A percentile compares a stretch with the other conserved stretches of the same genome.
These are phyloP conservation scores for Cladochytrium replicatum DNA, from an alignment of 192 early-diverging fungal species.

Conservation along the genomic window DNA sequence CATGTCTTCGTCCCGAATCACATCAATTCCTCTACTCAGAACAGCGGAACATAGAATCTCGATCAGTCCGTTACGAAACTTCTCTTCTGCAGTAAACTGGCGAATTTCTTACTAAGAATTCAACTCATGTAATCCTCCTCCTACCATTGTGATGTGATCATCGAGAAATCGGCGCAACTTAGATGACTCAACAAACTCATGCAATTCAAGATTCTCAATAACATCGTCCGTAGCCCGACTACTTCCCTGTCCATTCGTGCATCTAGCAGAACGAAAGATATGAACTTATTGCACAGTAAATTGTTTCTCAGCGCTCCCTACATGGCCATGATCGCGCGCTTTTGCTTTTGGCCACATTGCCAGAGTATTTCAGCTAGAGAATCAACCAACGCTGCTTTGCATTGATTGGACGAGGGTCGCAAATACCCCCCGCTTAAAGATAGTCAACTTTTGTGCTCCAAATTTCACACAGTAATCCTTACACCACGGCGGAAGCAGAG, in stretches of 20 bases:
- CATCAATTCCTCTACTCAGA: slow-evolving; percentile 25
- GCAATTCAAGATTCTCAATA: slow-evolving; percentile 23
- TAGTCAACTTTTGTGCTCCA: not conserved
- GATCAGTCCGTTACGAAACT: slow-evolving; percentile 25
- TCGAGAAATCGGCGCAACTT: not conserved
- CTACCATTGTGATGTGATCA: not conserved
- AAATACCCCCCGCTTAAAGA: slow-evolving; percentile 11
- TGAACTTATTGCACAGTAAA: not conserved
- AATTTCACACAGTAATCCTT: not conserved
- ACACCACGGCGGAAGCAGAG: not conserved
- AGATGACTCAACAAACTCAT: slow-evolving; percentile 19
- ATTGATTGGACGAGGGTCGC: slow-evolving; percentile 7
- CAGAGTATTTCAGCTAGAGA: slow-evolving; percentile 35
- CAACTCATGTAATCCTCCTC: not conserved
- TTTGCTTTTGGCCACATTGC: slow-evolving; percentile 21
- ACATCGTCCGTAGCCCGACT: slow-evolving; percentile 18
- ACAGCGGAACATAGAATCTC: slow-evolving; percentile 37
- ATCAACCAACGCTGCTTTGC: slow-evolving; percentile 21
- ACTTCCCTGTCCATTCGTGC: slow-evolving; percentile 9
- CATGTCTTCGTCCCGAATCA: slow-evolving; percentile 35
- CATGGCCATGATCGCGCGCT: slow-evolving; percentile 21
- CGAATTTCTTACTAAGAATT: slow-evolving; percentile 1
- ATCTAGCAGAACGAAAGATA: not conserved
- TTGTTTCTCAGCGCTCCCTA: slow-evolving; percentile 4
- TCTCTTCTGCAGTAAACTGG: slow-evolving; percentile 16